Conservation (phyloP, 352 stramenopile genomes). For the Phytophthora megakarya region DNA sequence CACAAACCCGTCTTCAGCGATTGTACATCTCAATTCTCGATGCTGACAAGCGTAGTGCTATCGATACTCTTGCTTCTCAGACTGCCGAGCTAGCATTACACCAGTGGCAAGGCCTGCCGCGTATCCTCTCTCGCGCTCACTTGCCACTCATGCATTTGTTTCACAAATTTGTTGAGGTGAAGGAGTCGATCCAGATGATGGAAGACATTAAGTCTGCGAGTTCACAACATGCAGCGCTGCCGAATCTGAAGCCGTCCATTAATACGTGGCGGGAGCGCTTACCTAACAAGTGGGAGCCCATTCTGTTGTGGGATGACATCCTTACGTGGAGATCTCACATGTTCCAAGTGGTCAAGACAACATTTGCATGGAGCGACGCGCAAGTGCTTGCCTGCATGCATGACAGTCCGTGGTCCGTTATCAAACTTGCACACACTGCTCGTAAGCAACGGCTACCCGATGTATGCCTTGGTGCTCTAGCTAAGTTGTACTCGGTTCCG, state of each 20-base stretch:
- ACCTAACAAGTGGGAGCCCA: constrained; percentile 94
- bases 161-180: constrained; percentile 93
- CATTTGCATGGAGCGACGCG: constrained; percentile 88
- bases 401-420: constrained; percentile 92
- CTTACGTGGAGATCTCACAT: constrained; percentile 94
- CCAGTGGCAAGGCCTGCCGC: constrained; percentile 90
- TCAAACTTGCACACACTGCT: constrained; percentile 90
- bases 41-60: constrained; percentile 70
- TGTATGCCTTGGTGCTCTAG: constrained; percentile 84
- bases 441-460: constrained; percentile 91
- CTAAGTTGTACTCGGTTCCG: constrained; percentile 87
- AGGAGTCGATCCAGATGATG: constrained; percentile 93
- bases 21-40: constrained; percentile 91
- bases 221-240: constrained; percentile 72
- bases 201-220: constrained; percentile 85
- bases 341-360: constrained; percentile 91
- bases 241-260: constrained; percentile 91
- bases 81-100: constrained; percentile 84
- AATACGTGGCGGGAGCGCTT: constrained; percentile 93
- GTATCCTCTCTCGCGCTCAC: constrained; percentile 76
- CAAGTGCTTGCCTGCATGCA: constrained; percentile 91
- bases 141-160: constrained; percentile 88
- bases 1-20: constrained; percentile 78
- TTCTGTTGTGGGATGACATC: constrained; percentile 93
- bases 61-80: constrained; percentile 72